Evolutionary conservation across 345 rosid species (phyloP).

Genomic region (Firmiana major): DNA sequence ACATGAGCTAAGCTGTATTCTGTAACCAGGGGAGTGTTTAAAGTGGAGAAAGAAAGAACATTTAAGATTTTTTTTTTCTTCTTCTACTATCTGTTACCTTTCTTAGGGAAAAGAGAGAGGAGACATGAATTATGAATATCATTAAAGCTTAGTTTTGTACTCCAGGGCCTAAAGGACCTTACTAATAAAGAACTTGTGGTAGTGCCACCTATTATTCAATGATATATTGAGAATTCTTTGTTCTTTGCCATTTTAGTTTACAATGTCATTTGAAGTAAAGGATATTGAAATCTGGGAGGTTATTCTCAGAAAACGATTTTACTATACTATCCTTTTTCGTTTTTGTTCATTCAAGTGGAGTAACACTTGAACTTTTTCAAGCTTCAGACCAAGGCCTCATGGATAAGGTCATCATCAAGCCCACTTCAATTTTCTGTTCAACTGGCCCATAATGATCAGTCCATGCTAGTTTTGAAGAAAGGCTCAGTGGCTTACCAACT

Average conservation of each 20-base stretch:
- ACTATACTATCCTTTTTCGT: no score
- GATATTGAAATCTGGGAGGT: no score
- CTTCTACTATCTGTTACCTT: background rate
- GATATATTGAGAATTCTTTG: background rate
- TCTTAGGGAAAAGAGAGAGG: background rate
- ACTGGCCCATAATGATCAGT: no score
- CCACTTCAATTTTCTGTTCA: no score
- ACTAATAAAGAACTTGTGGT: background rate
- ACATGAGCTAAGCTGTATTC: background rate
- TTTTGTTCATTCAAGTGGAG: no score
- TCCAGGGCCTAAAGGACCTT: background rate
- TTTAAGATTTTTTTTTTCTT: no score
- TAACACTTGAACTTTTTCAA: no score
- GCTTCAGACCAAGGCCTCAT: no score
- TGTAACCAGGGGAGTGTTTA: background rate
- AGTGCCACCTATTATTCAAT: background rate
- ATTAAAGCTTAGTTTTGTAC: background rate
- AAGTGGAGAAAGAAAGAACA: background rate
- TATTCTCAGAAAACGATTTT: no score
- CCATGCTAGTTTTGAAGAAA: no score
- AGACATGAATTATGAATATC: background rate
- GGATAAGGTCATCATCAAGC: no score
- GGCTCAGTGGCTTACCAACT: no score
- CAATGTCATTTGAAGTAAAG: background rate
- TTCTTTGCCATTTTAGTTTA: background rate